phyloP scores from a whole-genome alignment of 129 eudicot species.

The Centaurea solstitialis region DNA sequence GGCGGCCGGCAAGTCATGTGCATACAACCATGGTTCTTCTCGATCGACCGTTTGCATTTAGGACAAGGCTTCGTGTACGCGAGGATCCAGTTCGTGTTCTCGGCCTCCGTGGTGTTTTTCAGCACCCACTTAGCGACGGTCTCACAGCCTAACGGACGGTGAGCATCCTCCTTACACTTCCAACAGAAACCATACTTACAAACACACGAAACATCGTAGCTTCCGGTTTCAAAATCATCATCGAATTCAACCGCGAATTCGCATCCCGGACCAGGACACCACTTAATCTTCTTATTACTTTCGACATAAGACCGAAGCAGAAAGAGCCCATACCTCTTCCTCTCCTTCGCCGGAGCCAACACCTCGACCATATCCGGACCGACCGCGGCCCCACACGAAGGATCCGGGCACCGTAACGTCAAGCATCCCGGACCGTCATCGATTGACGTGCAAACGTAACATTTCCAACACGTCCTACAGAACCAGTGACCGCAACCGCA shows the following conservation, averaged over 20 bases:
- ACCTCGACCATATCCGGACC: conserved; percentile 37
- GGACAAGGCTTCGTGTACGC: conserved; percentile 60
- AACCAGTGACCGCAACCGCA: conserved; percentile 45
- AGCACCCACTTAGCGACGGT: conserved; percentile 54
- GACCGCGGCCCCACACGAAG: conserved; percentile 43
- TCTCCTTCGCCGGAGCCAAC: conserved; percentile 24
- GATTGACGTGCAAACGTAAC: conserved; percentile 34
- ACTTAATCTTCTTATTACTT: conserved; percentile 41
- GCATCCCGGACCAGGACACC: conserved; percentile 70
- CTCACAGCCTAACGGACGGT: conserved; percentile 54
- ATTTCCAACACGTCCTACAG: conserved; percentile 47
- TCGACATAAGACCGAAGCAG: conserved; percentile 47
- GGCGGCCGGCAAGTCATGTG: conserved; percentile 56
- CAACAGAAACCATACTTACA: conserved; percentile 52
- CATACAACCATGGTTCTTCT: conserved; percentile 62
- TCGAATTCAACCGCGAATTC: conserved; percentile 48
- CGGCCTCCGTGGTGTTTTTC: conserved; percentile 46
- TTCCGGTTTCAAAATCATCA: conserved; percentile 35
- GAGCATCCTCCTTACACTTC: conserved; percentile 63
- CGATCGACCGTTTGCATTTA: conserved; percentile 54
- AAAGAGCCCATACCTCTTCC: conserved; percentile 42
- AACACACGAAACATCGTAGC: conserved; percentile 47
- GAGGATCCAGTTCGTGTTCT: conserved; percentile 56
- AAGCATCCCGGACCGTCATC: conserved; percentile 61
- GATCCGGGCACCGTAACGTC: conserved; percentile 45